Conservation (phyloP, 495 filamentous ascomycete species). For the Penicillium chermesinum region DNA sequence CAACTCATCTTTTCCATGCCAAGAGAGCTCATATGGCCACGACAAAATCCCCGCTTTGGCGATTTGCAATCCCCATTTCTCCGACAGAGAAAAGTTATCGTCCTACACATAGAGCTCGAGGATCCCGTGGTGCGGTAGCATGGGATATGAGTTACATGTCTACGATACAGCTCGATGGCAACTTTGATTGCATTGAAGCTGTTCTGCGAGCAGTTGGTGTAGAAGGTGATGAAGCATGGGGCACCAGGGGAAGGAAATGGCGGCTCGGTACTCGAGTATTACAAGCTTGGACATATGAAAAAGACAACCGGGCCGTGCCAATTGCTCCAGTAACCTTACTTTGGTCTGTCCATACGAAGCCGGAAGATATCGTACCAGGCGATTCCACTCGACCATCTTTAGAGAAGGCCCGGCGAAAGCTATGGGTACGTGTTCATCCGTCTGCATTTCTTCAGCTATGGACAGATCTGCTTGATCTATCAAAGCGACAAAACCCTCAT, state of each 20-base stretch:
- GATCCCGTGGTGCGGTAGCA: conserved; percentile 59
- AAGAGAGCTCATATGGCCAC: conserved; percentile 86
- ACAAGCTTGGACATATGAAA: conserved; percentile 61
- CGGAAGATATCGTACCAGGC: conserved; percentile 33
- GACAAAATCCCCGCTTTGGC: conserved; percentile 74
- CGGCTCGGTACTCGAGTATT: conserved; percentile 64
- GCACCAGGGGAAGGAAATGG: conserved; percentile 65
- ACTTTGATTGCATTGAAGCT: conserved; percentile 53
- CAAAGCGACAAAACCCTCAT: conserved; percentile 64
- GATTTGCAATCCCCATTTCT: conserved; percentile 77
- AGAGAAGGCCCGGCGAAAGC: conserved; percentile 48
- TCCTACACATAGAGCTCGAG: conserved; percentile 76
- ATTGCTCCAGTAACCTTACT: conserved; percentile 77
- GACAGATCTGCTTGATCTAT: conserved; percentile 64
- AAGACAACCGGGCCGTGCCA: conserved; percentile 43
- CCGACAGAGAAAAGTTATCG: conserved; percentile 87
- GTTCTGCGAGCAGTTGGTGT: conserved; percentile 58
- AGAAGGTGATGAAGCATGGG: conserved; percentile 53
- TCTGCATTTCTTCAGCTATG: conserved; percentile 83
- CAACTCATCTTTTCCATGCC: conserved; percentile 89
- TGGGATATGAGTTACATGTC: conserved; percentile 98
- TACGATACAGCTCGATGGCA: conserved; percentile 74
- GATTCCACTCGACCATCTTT: conserved; percentile 22
- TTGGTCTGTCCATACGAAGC: conserved; percentile 47
- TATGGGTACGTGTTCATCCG: conserved; percentile 79